These are phyloP conservation scores for Ceratocystis albifundus DNA, from an alignment of 2,329 filamentous ascomycete genomes.

Conservation along the genomic window DNA sequence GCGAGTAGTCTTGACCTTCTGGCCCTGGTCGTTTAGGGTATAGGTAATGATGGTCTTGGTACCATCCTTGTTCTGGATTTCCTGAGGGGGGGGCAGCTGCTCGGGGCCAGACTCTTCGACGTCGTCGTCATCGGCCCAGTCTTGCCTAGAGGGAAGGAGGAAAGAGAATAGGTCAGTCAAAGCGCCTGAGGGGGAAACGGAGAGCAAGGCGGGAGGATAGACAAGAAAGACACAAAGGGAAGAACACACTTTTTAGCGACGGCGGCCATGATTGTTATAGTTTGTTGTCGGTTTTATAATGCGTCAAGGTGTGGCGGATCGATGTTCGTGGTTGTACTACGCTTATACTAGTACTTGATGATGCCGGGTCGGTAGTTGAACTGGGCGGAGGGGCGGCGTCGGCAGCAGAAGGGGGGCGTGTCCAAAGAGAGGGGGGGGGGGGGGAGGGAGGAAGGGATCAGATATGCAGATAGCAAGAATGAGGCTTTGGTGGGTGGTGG, in stretches of 20 bases:
- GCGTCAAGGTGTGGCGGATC: too few relatives aligned
- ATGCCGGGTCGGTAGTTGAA: neutral
- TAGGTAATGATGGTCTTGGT: conserved; percentile 91
- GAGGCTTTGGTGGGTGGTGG: neutral
- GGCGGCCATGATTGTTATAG: conserved; percentile 16
- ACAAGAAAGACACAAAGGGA: neutral
- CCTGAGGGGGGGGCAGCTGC: conserved; percentile 67
- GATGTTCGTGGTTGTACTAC: too few relatives aligned
- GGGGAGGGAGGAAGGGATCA: too few relatives aligned
- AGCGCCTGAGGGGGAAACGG: neutral
- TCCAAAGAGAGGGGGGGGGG: neutral
- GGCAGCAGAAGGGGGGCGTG: neutral
- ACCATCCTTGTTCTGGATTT: conserved; percentile 94
- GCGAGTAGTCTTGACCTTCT: conserved; percentile 94
- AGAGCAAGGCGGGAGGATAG: neutral
- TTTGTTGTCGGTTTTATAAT: conserved; percentile 8
- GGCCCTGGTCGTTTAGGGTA: conserved; percentile 80
- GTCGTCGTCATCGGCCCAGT: conserved; percentile 96
- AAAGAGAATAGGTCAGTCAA: conserved; percentile 4
- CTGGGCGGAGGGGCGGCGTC: neutral
- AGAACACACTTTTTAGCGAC: conserved; percentile 17
- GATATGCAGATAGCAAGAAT: conserved; percentile 2
- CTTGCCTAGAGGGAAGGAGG: conserved; percentile 36
- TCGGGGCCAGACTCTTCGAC: conserved; percentile 58
- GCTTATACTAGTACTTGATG: neutral